Evolutionary conservation across 371 early-diverging fungal species (phyloP).

Genomic region (Mortierella sp.): DNA sequence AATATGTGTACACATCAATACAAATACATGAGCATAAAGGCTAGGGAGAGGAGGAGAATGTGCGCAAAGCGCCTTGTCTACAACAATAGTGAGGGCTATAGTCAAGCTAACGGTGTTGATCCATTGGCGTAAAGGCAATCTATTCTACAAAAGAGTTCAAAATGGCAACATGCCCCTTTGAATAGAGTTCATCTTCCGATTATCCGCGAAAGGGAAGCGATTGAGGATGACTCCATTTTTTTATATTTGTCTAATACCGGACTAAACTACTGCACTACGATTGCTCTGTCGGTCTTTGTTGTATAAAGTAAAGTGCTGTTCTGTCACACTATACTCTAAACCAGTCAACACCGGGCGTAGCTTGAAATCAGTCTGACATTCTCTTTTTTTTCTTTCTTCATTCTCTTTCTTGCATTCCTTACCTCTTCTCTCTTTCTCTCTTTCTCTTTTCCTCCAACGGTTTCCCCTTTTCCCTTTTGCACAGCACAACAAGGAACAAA

Average conservation of each 20-base stretch:
- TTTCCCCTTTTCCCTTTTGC: background rate
- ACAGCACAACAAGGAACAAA: background rate
- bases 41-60: no score
- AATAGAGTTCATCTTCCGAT: background rate
- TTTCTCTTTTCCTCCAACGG: background rate
- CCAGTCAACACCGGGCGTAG: background rate
- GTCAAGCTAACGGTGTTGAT: no score
- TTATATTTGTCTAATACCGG: no score
- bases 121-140: no score
- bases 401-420: slow-evolving; percentile 1
- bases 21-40: no score
- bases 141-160: no score
- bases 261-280: no score
- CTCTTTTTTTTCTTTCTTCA: background rate
- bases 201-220: background rate
- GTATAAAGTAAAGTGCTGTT: no score
- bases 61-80: no score
- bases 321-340: background rate
- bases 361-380: background rate
- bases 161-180: background rate
- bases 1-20: no score
- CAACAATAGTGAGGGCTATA: no score
- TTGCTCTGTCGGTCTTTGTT: no score
- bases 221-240: background rate
- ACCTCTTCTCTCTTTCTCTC: background rate